A percentile compares a stretch with the other conserved stretches of the same genome.
Conservation (phyloP, 306 rosid genomes). For the Erythrophleum fordii region DNA sequence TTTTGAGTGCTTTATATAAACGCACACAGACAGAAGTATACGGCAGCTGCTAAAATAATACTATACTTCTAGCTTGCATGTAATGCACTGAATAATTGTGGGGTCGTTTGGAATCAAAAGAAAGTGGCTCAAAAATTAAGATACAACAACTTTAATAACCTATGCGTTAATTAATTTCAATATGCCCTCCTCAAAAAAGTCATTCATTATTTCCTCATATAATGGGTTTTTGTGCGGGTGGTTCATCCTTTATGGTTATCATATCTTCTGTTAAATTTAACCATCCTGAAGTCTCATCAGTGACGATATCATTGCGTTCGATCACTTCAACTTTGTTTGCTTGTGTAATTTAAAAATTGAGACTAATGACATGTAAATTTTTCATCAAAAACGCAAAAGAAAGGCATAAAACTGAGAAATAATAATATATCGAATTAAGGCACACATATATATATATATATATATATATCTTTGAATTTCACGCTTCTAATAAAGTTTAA, state of each 20-base stretch:
- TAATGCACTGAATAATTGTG: constrained; percentile 14
- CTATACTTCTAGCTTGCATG: not conserved
- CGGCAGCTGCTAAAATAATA: not conserved
- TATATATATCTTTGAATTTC: constrained; percentile 17
- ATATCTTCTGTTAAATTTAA: constrained; percentile 32
- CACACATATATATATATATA: not conserved
- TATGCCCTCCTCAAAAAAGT: constrained; percentile 36
- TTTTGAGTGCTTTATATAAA: too few species aligned
- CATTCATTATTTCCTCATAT: constrained; percentile 41
- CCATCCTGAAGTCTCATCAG: constrained; percentile 41
- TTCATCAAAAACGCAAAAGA: not conserved
- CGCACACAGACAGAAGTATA: not conserved
- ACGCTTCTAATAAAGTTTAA: constrained; percentile 37
- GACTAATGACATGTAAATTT: too few species aligned
- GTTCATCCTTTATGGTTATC: constrained; percentile 35
- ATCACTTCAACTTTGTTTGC: not conserved
- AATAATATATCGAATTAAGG: not conserved
- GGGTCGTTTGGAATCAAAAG: not conserved
- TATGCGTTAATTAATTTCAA: not conserved
- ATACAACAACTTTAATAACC: not conserved
- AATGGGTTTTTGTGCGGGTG: constrained; percentile 55
- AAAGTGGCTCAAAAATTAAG: constrained; percentile 8
- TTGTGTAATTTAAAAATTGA: not conserved
- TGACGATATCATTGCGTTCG: constrained; percentile 37
- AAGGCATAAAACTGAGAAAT: not conserved